Evolutionary conservation across 2,329 filamentous ascomycete species (phyloP), one percentile per base, ranked within the genome.

Genomic region (Verticillium dahliae): DNA sequence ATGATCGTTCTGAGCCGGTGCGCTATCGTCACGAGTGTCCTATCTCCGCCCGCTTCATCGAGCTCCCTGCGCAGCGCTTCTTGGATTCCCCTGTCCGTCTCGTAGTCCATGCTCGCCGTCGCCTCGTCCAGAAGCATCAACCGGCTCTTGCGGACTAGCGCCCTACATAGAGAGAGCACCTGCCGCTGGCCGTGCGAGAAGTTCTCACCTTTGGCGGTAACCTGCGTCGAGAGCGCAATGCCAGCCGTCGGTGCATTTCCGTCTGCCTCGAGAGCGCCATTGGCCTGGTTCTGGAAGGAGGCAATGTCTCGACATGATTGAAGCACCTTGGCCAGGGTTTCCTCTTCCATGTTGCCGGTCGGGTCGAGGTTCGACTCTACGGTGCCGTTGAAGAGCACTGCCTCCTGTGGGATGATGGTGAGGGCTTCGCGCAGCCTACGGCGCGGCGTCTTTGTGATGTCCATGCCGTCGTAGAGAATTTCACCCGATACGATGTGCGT

Each of bases 331-430:
- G 81, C 77, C 0, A 91, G 78, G 41, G 81, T 78, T 1, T 74
- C 74, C 58, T 83, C 80, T 0, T 80, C 76, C 34, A 87, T 77
- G 38, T 81, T 77, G 38, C 81, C 79, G 45, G 87, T 85, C 0
- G 89, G 85, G 69, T 91, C 88, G 14, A 91, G 79, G 67, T 91
- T 84, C 14, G 78, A 80, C 56, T 74, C 72, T 11, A 84, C 77
- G 11, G 77, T 78, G 27, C 82, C 82, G 62, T 80, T 82, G 69
- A 85, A 84, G 7, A 86, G 73, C 18, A 84, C 81, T 0, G 84
- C 80, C 65, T 86, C 84, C 65, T 86, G 84, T 0, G 84, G 81
- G 18, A 86, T 85, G 52, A 85, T 81, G 2, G 82, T 84, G 18
- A 85, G 76, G 57, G 78, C 79, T 65, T 82, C 79, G 13, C 84